Base-by-base conservation (phyloP, 805 yeast genomes). In the Lipomyces sp. region DNA sequence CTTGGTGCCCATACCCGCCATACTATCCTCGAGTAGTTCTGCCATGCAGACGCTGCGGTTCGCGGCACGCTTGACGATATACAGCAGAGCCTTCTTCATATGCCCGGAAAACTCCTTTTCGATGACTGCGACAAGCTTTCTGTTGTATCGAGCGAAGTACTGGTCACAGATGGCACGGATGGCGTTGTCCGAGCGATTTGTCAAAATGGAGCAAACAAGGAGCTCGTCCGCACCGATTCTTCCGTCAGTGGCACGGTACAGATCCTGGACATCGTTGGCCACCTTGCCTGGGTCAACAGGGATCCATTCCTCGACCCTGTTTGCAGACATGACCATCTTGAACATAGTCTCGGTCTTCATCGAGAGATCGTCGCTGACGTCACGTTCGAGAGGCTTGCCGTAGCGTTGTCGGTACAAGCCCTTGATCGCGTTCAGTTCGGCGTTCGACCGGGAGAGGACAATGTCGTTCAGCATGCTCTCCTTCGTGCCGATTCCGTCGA, bases 1-100 rank as follows among this genome's bases (percentile, higher is more conserved):
- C 41, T 59, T 58, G 24, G 62, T 59, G 11, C 62, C 62, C 21
- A 48, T 14, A 3, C 62, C 62, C n/a, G 59, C 45, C 62, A 59
- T 59, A 14, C 56, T 34, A 14, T 48, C 49, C 43, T 59, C 61
- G 31, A 59, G 43, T 52, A 45, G 35, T 40, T 52, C 61, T 1
- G 62, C 62, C 38, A 44, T 53, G 32, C 48, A 47, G 21, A 40
- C 39, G 19, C 57, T 45, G 29, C 18, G 19, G 48, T 59, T 55
- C 5, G 50, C 42, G 1, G 62, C 62, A 24, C 29, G 35, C 46
- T 45, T 47, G 46, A 59, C 59, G 35, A 59, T 59, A 22, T 56
- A 49, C 7, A 47, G 45, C 26, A 59, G 44, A 13, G 61, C 62
- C 22, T 55, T 33, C 42, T 56, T 39, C 62, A 59, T 59, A 41